Percentiles rank a stretch among this genome's conserved stretches.
phyloP scores from a whole-genome alignment of 208 protist species.

The Trypanosomatidae sp. region DNA sequence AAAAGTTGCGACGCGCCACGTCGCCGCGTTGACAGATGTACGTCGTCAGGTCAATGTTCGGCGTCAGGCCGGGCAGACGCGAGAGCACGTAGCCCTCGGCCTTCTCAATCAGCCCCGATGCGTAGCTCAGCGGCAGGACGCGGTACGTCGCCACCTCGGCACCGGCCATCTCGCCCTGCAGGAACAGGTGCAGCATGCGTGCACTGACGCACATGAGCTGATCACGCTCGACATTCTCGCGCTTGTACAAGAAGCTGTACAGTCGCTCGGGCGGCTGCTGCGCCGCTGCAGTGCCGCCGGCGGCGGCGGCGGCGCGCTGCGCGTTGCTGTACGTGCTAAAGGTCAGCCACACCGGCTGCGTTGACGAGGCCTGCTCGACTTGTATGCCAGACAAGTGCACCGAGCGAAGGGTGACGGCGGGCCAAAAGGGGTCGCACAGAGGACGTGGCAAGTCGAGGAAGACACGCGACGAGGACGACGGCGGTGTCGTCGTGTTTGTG shows the following conservation, averaged over 20 bases:
- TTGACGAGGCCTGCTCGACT: conserved; percentile 12
- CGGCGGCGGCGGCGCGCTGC: not conserved
- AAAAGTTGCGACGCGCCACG: conserved; percentile 21
- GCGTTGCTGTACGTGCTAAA: conserved; percentile 23
- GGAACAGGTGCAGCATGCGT: conserved; percentile 36
- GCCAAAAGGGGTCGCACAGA: conserved; percentile 22
- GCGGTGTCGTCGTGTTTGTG: not conserved
- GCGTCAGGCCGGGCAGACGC: conserved; percentile 5
- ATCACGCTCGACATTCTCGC: conserved; percentile 57
- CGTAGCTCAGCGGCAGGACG: conserved; percentile 39
- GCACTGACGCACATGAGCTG: conserved; percentile 69
- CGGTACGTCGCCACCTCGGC: conserved; percentile 49
- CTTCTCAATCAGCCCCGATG: conserved; percentile 60
- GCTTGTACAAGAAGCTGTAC: conserved; percentile 56
- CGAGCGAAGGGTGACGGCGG: conserved; percentile 12
- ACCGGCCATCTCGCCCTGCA: conserved; percentile 18
- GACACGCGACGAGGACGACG: not conserved
- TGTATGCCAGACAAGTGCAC: conserved; percentile 14
- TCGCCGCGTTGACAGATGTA: conserved; percentile 11
- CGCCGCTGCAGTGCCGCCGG: not conserved
- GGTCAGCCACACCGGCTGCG: conserved; percentile 20
- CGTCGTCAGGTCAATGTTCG: conserved; percentile 15
- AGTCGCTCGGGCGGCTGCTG: not conserved
- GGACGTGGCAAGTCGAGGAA: conserved; percentile 20
- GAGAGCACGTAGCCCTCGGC: conserved; percentile 26